Conservation (phyloP, 305 asterid genomes). For the Fraxinus xanthoxyloides region DNA sequence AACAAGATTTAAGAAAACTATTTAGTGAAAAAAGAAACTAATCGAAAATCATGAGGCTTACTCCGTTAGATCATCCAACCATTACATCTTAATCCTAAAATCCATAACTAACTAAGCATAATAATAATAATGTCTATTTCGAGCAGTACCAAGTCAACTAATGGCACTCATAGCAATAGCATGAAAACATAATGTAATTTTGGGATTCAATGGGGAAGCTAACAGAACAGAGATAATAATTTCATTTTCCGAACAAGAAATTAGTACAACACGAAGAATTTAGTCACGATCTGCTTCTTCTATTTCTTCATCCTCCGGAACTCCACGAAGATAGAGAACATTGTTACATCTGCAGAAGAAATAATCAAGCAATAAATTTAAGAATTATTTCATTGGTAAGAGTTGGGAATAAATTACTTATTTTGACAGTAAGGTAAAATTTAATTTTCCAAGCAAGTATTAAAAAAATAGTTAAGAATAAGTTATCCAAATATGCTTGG, state of each 20-base stretch:
- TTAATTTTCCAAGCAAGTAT: background rate
- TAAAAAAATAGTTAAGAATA: background rate
- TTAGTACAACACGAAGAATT: background rate
- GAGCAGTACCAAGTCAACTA: background rate
- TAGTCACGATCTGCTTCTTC: conserved; percentile 69
- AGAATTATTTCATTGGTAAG: background rate
- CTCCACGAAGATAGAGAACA: conserved; percentile 81
- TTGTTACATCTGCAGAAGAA: conserved; percentile 70
- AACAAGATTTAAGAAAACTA: background rate
- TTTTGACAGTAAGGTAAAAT: background rate
- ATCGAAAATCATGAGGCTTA: background rate
- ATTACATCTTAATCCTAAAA: background rate
- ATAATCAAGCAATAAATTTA: background rate
- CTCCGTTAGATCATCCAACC: background rate
- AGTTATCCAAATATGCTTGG: background rate
- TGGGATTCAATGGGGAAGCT: background rate
- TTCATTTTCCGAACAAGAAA: background rate
- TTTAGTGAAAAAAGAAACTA: background rate
- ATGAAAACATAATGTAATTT: background rate
- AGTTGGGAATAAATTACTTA: background rate
- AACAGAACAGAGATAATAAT: background rate
- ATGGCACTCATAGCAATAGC: background rate
- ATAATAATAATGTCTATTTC: background rate
- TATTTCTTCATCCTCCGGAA: conserved; percentile 76
- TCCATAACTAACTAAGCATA: background rate